Percentiles rank a stretch among this genome's conserved stretches.
Conservation (phyloP, 495 filamentous ascomycete species). For the Aspergillus nidulans region DNA sequence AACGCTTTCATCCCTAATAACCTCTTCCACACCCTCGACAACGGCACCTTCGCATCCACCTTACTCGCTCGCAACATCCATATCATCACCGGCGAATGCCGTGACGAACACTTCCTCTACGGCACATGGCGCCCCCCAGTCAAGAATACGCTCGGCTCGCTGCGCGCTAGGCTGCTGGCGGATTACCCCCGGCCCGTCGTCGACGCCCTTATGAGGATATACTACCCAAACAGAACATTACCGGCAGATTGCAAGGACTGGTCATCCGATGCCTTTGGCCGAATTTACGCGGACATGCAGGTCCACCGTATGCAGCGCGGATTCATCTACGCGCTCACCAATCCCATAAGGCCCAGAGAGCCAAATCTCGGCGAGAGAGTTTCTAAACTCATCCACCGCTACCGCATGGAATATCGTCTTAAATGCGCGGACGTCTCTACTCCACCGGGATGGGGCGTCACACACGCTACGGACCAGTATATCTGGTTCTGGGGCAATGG, state of each 20-base stretch:
- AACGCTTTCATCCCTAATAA: constrained; percentile 39
- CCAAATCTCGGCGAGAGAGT: constrained; percentile 12
- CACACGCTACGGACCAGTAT: constrained; percentile 51
- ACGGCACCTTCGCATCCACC: constrained; percentile 40
- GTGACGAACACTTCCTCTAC: constrained; percentile 52
- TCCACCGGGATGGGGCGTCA: constrained; percentile 51
- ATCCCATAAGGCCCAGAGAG: neutral
- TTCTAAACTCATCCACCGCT: constrained; percentile 34
- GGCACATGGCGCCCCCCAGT: constrained; percentile 36
- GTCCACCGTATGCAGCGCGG: constrained; percentile 46
- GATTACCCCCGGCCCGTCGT: constrained; percentile 48
- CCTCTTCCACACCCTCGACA: constrained; percentile 46
- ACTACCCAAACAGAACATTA: constrained; percentile 37
- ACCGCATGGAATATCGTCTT: constrained; percentile 48
- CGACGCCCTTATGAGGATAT: constrained; percentile 36
- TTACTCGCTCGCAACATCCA: constrained; percentile 42
- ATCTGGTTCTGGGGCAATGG: constrained; percentile 58
- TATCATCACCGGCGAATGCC: constrained; percentile 52
- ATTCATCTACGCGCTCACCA: constrained; percentile 30
- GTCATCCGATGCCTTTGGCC: constrained; percentile 47
- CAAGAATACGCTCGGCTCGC: constrained; percentile 30
- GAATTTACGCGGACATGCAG: constrained; percentile 55
- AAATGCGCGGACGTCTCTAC: constrained; percentile 37
- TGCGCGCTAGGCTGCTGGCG: constrained; percentile 45
- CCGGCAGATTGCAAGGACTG: constrained; percentile 28